phyloP scores from a whole-genome alignment of 1,284 basidiomycete species.

The Rhodotorula sp. region DNA sequence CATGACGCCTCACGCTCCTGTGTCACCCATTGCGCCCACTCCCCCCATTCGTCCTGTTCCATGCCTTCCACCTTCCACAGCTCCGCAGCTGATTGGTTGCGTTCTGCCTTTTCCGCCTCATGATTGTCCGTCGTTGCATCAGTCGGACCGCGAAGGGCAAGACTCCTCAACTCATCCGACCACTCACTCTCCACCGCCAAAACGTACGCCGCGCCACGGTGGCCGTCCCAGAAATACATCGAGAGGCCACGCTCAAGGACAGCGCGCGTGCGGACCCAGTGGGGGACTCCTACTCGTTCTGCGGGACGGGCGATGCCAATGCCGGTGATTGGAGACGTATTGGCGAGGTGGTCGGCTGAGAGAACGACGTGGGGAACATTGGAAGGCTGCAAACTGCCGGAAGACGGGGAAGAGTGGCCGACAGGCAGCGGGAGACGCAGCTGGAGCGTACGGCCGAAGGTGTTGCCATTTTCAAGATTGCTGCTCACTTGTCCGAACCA shows the following conservation, averaged over 20 bases:
- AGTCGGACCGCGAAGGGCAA: not conserved
- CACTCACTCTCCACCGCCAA: slow-evolving; percentile 19
- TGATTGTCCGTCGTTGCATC: not conserved
- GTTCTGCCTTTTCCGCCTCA: not conserved
- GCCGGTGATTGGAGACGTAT: slow-evolving; percentile 23
- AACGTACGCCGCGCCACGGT: slow-evolving; percentile 14
- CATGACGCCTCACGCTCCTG: slow-evolving; percentile 1
- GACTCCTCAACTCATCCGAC: slow-evolving; percentile 5
- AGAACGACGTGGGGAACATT: not conserved
- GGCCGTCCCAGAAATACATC: slow-evolving; percentile 20
- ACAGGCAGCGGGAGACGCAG: not conserved
- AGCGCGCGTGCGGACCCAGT: not conserved
- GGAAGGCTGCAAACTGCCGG: not conserved
- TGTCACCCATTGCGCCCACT: slow-evolving; percentile 9
- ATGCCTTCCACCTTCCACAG: not conserved
- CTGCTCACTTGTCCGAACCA: not conserved
- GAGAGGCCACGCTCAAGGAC: slow-evolving; percentile 14
- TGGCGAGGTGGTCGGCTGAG: slow-evolving; percentile 22
- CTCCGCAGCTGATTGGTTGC: not conserved
- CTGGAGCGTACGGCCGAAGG: slow-evolving; percentile 18
- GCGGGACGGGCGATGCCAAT: not conserved
- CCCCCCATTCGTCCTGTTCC: not conserved
- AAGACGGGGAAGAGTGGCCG: not conserved
- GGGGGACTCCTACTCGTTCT: not conserved
- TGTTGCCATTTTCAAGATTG: slow-evolving; percentile 9